Base-by-base conservation (phyloP, 2,329 filamentous ascomycete species). In the Lachnellula occidentalis region DNA sequence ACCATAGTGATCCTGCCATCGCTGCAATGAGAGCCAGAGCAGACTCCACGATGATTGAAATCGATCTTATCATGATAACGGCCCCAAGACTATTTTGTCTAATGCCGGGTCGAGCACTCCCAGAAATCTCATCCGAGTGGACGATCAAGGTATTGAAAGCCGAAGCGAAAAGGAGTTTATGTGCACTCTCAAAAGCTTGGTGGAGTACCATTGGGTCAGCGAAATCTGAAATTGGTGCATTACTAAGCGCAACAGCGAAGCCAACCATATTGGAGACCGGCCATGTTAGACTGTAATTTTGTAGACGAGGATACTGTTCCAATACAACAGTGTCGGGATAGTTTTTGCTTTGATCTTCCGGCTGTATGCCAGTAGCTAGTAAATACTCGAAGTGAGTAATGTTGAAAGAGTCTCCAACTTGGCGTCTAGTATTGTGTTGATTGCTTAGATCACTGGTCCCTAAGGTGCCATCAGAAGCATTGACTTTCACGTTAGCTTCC, bases 141-240 rank as follows among this genome's bases (percentile, higher is more conserved):
- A 24, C 5, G 5, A 42, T 50, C 17, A 65, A 41, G 3, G 58
- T 34, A 34, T 52, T 61, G 8, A 69, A 57, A 4, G 69, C 69
- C 4, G 59, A 14, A 0, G 72, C 58, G 43, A 78, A 77, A 0
- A 78, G 58, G 0, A 78, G 31, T 14, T 71, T 63, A 51, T 78
- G 75, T 0, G 73, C 73, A 1, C 65, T 63, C 27, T 72, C 65
- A 45, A 74, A 76, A 0, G 71, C 69, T 2, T 58, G 31, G 0
- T 64, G 59, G 0, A 78, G 53, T 0, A 54, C 57, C 14, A 64
- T 48, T 24, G 68, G 67, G 39, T 74, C 67, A 1, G 73, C 49
- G 34, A 72, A 72, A 0, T 69, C 66, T 15, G 68, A 63, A 0
- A 69, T 6, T 0, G 69, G 54, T 0, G 52, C 54, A 1, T 62